Evolutionary conservation across 257 asterid genomes (phyloP).

Genomic region (Solanum clarkiae): DNA sequence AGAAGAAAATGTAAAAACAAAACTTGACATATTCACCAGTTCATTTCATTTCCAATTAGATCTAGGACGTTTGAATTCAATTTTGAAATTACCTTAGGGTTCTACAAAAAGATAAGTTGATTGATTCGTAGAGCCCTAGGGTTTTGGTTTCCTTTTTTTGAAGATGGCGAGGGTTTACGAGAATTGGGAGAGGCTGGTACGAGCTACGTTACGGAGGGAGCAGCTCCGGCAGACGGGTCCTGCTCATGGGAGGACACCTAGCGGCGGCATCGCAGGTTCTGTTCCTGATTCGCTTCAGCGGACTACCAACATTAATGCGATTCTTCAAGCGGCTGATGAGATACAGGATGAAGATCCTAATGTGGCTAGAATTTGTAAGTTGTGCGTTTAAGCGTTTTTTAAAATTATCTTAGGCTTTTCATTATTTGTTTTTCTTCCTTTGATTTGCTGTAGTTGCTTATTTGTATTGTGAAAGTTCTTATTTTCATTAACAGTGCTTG

Average conservation of each 20-base stretch:
- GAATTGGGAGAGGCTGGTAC: conserved; percentile 80
- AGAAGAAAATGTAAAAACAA: not conserved
- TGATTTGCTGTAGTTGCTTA: not conserved
- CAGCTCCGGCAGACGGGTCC: conserved; percentile 32
- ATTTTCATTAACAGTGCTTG: not conserved
- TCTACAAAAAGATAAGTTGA: not conserved
- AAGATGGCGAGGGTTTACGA: conserved; percentile 59
- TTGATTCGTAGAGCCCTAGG: not conserved
- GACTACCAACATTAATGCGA: conserved; percentile 65
- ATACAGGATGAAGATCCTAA: conserved; percentile 82
- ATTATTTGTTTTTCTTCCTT: not conserved
- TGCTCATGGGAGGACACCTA: conserved; percentile 58
- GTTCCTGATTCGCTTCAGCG: conserved; percentile 92
- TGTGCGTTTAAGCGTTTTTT: not conserved
- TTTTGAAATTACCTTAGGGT: not conserved
- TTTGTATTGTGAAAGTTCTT: not conserved
- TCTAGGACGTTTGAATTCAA: not conserved
- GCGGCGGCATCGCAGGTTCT: conserved; percentile 91
- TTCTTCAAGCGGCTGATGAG: conserved; percentile 91
- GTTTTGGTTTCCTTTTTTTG: not conserved
- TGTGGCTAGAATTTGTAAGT: conserved; percentile 84
- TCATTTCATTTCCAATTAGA: not conserved
- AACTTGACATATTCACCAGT: not conserved
- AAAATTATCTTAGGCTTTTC: not conserved
- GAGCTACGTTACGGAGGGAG: conserved; percentile 62